phyloP scores from a whole-genome alignment of 176 grass and related monocot species.

The Paspalum notatum region DNA sequence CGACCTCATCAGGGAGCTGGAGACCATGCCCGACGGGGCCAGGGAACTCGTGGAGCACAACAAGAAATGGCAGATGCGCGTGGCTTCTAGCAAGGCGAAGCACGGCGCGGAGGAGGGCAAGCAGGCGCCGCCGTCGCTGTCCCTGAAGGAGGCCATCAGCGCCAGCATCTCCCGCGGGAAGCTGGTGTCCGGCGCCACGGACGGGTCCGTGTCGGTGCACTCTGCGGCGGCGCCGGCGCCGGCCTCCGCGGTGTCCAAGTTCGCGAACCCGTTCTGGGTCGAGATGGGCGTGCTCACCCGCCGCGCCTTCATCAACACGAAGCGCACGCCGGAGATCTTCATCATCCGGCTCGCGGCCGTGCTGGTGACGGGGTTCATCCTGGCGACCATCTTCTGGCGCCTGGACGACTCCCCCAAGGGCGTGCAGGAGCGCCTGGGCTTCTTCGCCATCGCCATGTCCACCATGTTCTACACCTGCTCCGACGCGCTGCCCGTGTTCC shows the following conservation, averaged over 20 bases:
- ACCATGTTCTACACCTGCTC: constrained; percentile 99
- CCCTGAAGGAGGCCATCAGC: constrained; percentile 79
- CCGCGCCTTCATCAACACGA: constrained; percentile 81
- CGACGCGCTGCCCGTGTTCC: constrained; percentile 94
- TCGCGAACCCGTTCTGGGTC: constrained; percentile 94
- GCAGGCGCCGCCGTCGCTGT: constrained; percentile 55
- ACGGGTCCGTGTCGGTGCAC: constrained; percentile 34
- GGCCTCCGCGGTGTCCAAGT: constrained; percentile 56
- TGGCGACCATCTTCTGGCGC: constrained; percentile 98
- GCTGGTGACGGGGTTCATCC: constrained; percentile 87
- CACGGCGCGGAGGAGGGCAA: background rate
- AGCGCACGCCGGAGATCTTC: constrained; percentile 86
- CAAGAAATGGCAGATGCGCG: constrained; percentile 64
- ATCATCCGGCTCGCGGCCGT: constrained; percentile 77
- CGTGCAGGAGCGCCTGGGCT: constrained; percentile 80
- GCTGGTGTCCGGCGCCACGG: constrained; percentile 83
- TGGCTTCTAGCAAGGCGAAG: constrained; percentile 32
- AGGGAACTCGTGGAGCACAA: constrained; percentile 69
- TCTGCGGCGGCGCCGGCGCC: background rate
- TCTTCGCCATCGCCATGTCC: constrained; percentile 99
- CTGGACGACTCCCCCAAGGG: constrained; percentile 93
- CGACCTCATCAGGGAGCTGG: constrained; percentile 87
- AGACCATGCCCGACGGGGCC: constrained; percentile 62
- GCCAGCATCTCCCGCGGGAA: constrained; percentile 95
- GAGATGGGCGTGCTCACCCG: constrained; percentile 87